Conservation (phyloP, 2,329 filamentous ascomycete genomes). For the Tolypocladium guangdongense region DNA sequence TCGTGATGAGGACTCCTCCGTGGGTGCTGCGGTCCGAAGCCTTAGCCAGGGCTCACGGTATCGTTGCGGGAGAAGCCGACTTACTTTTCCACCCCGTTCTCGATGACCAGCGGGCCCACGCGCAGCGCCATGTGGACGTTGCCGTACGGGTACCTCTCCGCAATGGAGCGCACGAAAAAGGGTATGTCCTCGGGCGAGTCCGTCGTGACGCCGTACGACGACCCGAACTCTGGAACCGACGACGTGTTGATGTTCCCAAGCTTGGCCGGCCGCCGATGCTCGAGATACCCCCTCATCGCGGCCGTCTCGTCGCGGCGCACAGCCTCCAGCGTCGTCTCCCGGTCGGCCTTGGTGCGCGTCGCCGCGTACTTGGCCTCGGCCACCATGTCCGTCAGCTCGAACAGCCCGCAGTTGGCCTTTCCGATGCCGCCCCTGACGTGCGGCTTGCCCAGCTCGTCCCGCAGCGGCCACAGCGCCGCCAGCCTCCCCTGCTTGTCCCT, state of each 20-base stretch:
- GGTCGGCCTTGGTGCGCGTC: conserved; percentile 3
- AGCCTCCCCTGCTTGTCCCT: conserved; percentile 8
- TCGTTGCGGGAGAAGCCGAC: conserved; percentile 2
- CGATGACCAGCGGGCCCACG: conserved; percentile 26
- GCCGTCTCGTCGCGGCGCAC: conserved; percentile 1
- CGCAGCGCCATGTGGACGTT: conserved; percentile 29
- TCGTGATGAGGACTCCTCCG: conserved; percentile 15
- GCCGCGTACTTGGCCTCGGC: conserved; percentile 14
- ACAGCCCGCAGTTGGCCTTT: conserved; percentile 6
- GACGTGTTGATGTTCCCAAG: conserved; percentile 6
- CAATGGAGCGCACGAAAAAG: conserved; percentile 15
- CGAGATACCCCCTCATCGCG: background rate
- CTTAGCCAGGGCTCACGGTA: background rate
- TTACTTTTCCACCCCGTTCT: conserved; percentile 27
- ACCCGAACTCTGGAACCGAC: conserved; percentile 9
- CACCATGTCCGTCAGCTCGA: conserved; percentile 9
- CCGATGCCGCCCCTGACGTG: conserved; percentile 3
- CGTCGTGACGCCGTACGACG: conserved; percentile 9
- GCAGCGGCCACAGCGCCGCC: conserved; percentile 8
- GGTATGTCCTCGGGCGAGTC: conserved; percentile 16
- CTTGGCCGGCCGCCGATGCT: background rate
- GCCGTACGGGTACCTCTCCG: conserved; percentile 23
- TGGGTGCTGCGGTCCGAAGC: conserved; percentile 8
- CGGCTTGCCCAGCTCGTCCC: background rate
- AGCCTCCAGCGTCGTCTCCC: conserved; percentile 3